Evolutionary conservation across 192 early-diverging fungal species (phyloP), one percentile per base, ranked within the genome.

Genomic region (Phlyctochytrium planicorne): DNA sequence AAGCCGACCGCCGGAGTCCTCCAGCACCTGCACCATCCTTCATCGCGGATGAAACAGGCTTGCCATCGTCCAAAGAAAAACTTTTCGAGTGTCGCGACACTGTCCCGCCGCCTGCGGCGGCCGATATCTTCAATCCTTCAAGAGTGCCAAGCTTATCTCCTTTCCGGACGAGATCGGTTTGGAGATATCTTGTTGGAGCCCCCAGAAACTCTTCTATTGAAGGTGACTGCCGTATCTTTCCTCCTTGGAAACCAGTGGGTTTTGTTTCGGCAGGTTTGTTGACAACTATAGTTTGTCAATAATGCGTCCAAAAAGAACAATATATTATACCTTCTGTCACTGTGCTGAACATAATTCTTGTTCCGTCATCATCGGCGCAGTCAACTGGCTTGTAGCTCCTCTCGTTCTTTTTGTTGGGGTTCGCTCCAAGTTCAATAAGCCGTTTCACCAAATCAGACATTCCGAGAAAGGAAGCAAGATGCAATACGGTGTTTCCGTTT

Each of bases 381-480:
- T 89, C 88, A 12, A 89, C 88, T 2, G 88, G 88, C 61, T 81
- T 81, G 63, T 89, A 87, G 34, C 77, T 78, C 6, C 84, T 53
- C 23, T 88, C 82, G 75, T 87, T 88, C 59, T 72, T 81, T 63
- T 85, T 85, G 4, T 75, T 72, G 17, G 75, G 74, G 47, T 69
- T 67, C 3, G 83, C 80, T 0, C 78, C 80, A 0, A 87, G 75
- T 60, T 85, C 82, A 23, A 89, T 57, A 31, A 89, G 34, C 12
- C 79, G 60, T 56, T 82, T 80, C 0, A 87, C 86, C 36, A 89
- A 70, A 30, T 85, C 86, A 10, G 72, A 73, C 88, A 89, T 89
- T 17, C 88, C 85, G 65, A 81, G 59, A 63, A 89, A 89, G 34
- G 80, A 72, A 6, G 88, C 88, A 40, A 89, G 60, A 68, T 89